Percentiles rank a stretch among this genome's conserved stretches.
Conservation (phyloP, 495 filamentous ascomycete species). For the Filosporella fistucella region DNA sequence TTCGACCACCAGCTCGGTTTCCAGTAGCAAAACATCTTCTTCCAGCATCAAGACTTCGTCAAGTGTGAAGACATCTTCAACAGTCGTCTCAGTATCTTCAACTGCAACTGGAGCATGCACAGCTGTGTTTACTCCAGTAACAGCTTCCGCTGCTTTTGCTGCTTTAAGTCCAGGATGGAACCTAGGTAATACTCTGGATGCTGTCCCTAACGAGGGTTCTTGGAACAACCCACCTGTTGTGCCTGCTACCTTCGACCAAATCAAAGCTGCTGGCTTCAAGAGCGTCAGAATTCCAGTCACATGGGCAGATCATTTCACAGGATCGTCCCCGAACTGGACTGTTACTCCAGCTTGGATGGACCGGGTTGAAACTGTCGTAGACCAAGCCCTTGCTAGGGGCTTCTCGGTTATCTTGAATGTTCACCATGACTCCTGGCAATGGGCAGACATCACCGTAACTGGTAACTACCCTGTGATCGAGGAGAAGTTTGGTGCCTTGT, state of each 20-base stretch:
- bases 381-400: constrained; percentile 46
- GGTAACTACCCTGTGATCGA: constrained; percentile 48
- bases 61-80: background rate
- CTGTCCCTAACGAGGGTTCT: constrained; percentile 49
- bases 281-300: constrained; percentile 58
- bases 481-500: constrained; percentile 51
- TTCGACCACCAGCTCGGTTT: background rate
- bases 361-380: constrained; percentile 55
- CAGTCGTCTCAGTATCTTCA: background rate
- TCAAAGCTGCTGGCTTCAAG: constrained; percentile 53
- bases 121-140: constrained; percentile 47
- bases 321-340: constrained; percentile 44
- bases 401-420: constrained; percentile 54
- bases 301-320: constrained; percentile 52
- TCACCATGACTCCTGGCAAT: constrained; percentile 58
- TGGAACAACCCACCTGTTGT: constrained; percentile 54
- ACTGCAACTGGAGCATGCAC: constrained; percentile 5
- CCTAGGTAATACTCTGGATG: constrained; percentile 60
- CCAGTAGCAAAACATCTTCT: background rate
- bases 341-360: constrained; percentile 52
- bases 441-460: constrained; percentile 48
- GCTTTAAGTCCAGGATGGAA: constrained; percentile 63
- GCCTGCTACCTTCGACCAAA: constrained; percentile 41
- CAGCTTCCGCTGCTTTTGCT: constrained; percentile 64
- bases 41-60: background rate